These are phyloP conservation scores for Chaetoscypha palmicola DNA, from an alignment of 2,329 filamentous ascomycete genomes.

Conservation along the genomic window DNA sequence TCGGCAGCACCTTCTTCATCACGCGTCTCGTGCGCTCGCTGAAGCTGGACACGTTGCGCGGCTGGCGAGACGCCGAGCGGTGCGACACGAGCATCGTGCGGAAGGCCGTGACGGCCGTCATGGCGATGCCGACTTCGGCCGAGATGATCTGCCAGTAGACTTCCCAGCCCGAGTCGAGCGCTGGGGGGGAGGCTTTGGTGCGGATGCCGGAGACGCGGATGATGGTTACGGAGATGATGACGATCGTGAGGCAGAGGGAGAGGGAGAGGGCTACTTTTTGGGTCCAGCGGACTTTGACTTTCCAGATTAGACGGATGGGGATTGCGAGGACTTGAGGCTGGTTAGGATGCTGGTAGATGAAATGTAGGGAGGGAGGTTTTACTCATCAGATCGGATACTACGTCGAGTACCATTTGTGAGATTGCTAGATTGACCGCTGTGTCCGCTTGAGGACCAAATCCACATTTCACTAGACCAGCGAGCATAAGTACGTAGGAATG, in stretches of 20 bases:
- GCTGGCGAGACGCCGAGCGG: background rate
- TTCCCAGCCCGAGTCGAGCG: background rate
- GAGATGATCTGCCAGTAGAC: background rate
- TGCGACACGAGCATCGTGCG: background rate
- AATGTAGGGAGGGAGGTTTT: background rate
- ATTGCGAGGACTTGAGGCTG: background rate
- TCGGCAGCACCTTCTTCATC: background rate
- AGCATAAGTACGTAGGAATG: too few species aligned
- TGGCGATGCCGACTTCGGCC: background rate
- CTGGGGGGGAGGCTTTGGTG: too few species aligned
- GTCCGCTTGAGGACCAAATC: background rate
- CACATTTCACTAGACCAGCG: background rate
- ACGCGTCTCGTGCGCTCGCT: background rate
- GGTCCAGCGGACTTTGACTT: background rate
- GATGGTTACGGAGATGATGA: slow-evolving; percentile 4
- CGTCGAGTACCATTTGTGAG: background rate
- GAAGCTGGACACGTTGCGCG: too few species aligned
- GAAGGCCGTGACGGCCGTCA: background rate
- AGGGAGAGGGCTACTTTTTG: slow-evolving; percentile 2
- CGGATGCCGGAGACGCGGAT: slow-evolving; percentile 1
- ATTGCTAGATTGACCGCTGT: background rate
- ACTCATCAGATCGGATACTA: background rate
- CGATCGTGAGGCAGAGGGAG: slow-evolving; percentile 5
- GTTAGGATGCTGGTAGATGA: background rate
- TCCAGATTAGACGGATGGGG: slow-evolving; percentile 4